Base-by-base conservation (phyloP, 768 basidiomycete genomes). In the Candolleomyces efflorescens region DNA sequence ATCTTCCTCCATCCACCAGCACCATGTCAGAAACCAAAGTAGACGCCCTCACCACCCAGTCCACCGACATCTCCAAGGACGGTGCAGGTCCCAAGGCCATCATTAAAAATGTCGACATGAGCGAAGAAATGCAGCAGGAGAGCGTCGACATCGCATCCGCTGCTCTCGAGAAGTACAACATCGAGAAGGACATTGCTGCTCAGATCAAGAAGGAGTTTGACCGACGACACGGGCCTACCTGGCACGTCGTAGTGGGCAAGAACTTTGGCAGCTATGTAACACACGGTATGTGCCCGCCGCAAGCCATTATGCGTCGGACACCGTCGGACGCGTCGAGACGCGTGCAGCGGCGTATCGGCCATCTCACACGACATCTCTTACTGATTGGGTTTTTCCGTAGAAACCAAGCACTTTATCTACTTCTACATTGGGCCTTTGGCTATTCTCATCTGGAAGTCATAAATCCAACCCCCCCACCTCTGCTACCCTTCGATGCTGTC, bases 181-280 rank as follows among this genome's bases (percentile, higher is more conserved):
- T 97, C 78, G 96, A 98, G 80, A 98, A 97, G 75, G 96, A 98
- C 73, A 94, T 98, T 69, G 96, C 96, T 15, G 94, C 95, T 43
- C 87, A 91, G 73, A 91, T 98, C 84, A 98, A 98, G 84, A 94
- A 94, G 75, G 94, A 97, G 78, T 94, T 95, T 71, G 96, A 98
- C 81, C 81, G 86, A 75, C 79, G 89, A 73, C 87, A 93, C 65
- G 92, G 93, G 23, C 86, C 92, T 56, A 97, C 95, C 65, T 98
- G 96, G 96, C 96, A 98, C 71, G 94, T 94, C 71, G 94, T 98
- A 63, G 96, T 96, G 52, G 96, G 96, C 60, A 98, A 96, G 81
- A 97, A 98, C 78, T 98, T 96, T 84, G 95, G 95, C 52, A 93
- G 91, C 76, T 98, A 95, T 70, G 95, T 98, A 44, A 97, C 95